Base-by-base conservation (phyloP, 225 moss, liverwort and hornwort species). In the Bryum argenteum region DNA sequence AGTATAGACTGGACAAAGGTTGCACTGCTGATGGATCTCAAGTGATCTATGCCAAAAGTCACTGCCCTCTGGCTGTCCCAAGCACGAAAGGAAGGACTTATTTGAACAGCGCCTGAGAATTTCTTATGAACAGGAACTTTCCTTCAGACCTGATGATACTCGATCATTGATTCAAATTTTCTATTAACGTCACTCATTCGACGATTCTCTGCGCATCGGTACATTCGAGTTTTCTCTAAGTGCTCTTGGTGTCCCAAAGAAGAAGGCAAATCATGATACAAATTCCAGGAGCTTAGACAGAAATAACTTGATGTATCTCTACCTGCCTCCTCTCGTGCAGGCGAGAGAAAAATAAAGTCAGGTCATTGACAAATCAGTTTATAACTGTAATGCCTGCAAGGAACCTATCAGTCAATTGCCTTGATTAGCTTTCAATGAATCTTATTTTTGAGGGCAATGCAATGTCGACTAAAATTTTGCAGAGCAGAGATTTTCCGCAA, bases 231-330 rank as follows among this genome's bases (percentile, higher is more conserved):
- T 17, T 47, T 37, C 47, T 42, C n/a, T 3, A 50, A 50, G 8
- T 22, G 43, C 56, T 51, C 67, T 72, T 50, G 43, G 57, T 67
- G 13, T 50, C 40, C 28, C 44, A 48, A 6, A 59, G 20, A 54
- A 54, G 66, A 61, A 63, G 47, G 37, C 9, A 43, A 43, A 33
- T 20, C 51, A 43, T 51, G 33, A 41, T 19, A 40, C 28, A 61
- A 66, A 26, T 71, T 71, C 18, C 50, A 76, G 56, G 14, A 57
- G 14, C 67, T 72, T 67, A 56, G 41, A 50, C 47, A 70, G 18
- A 19, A 44, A 17, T 16, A 41, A 67, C 52, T 48, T 57, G 9
- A 10, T 52, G 50, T 51, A 52, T 9, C 37, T 71, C 62, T 67
- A 28, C 61, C n/a, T 33, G 24, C 15, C 16, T 75, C 65, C 66